Percentiles rank a stretch among this genome's conserved stretches.
Evolutionary conservation across 2,329 filamentous ascomycete genomes (phyloP).

Genomic region (Lasiodiplodia citricola): DNA sequence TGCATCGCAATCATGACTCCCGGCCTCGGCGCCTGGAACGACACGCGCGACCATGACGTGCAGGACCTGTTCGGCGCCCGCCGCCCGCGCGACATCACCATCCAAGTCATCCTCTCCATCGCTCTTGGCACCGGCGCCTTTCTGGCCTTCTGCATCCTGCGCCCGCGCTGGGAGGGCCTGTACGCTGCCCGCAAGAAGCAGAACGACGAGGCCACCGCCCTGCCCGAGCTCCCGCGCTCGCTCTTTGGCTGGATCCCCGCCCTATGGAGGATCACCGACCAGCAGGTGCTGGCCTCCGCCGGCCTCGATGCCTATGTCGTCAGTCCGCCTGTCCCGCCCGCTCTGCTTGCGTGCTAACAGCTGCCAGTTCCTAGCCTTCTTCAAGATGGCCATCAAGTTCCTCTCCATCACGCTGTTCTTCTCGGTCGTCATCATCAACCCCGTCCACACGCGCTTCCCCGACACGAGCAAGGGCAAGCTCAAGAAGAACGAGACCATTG

Average conservation of each 20-base stretch:
- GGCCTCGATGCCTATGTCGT: conserved; percentile 94
- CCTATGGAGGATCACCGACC: conserved; percentile 82
- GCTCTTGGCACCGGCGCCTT: conserved; percentile 74
- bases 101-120: conserved; percentile 75
- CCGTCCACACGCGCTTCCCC: conserved; percentile 76
- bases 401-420: conserved; percentile 82
- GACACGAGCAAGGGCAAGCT: conserved; percentile 45
- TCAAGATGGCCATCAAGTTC: conserved; percentile 91
- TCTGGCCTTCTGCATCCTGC: conserved; percentile 78
- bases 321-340: conserved; percentile 39
- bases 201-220: conserved; percentile 64
- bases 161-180: conserved; percentile 88
- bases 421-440: conserved; percentile 78
- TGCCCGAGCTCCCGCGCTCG: conserved; percentile 81
- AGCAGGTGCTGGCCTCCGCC: conserved; percentile 86
- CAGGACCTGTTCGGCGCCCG: conserved; percentile 40
- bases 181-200: conserved; percentile 88
- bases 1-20: conserved; percentile 27
- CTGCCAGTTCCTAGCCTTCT: conserved; percentile 81
- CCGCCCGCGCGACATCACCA: conserved; percentile 52
- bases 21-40: conserved; percentile 30
- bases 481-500: conserved; percentile 31
- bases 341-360: background rate
- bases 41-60: conserved; percentile 29
- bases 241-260: conserved; percentile 94